Conservation (phyloP, 1,284 basidiomycete species). For the Ceratobasidium sp. region DNA sequence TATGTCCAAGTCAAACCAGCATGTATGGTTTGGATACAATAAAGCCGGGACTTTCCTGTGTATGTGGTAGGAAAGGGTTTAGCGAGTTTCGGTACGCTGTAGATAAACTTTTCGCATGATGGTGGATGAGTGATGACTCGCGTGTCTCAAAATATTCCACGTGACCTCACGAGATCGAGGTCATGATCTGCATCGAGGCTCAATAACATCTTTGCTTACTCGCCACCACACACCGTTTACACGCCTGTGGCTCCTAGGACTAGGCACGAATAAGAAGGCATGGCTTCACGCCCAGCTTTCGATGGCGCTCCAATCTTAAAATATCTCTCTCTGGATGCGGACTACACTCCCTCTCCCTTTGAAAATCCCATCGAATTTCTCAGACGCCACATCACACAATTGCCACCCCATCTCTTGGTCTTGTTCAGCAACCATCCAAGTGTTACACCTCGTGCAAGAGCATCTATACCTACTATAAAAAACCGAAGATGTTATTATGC, state of each 20-base stretch:
- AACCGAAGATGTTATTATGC: slow-evolving; percentile 76
- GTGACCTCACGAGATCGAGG: slow-evolving; percentile 14
- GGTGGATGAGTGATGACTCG: slow-evolving; percentile 35
- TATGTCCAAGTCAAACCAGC: too few relatives aligned
- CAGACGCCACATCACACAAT: slow-evolving; percentile 67
- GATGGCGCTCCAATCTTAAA: slow-evolving; percentile 64
- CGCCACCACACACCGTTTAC: neutral
- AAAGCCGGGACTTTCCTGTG: too few relatives aligned
- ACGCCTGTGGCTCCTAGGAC: neutral
- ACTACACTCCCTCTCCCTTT: slow-evolving; percentile 73
- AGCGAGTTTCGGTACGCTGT: neutral
- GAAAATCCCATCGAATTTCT: slow-evolving; percentile 75
- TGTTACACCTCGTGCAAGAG: slow-evolving; percentile 73
- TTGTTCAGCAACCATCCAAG: slow-evolving; percentile 70
- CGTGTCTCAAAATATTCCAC: slow-evolving; percentile 7
- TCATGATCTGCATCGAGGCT: too few relatives aligned
- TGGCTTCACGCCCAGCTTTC: slow-evolving; percentile 37
- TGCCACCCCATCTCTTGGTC: slow-evolving; percentile 76
- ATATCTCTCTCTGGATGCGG: slow-evolving; percentile 73
- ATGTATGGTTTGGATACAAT: too few relatives aligned
- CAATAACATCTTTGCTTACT: neutral
- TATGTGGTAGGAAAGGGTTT: neutral
- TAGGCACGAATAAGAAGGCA: neutral
- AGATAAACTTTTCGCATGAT: slow-evolving; percentile 29
- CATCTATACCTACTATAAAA: slow-evolving; percentile 71